A percentile compares a stretch with the other conserved stretches of the same genome.
Conservation (phyloP, 441 rosid genomes). For the Pelargonium fulgidum region DNA sequence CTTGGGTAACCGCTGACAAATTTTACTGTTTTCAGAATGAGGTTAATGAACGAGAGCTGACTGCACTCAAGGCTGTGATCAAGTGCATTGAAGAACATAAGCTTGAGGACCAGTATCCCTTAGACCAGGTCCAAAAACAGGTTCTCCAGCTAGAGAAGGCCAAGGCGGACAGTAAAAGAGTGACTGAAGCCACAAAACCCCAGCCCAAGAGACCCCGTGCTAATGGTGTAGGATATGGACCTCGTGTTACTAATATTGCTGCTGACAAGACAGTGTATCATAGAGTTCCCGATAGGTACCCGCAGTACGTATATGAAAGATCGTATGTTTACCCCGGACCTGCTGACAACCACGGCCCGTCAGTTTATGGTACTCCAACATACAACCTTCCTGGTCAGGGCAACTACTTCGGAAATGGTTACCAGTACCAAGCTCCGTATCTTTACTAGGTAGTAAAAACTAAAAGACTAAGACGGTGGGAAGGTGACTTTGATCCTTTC, state of each 20-base stretch:
- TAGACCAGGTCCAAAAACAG: slow-evolving; percentile 60
- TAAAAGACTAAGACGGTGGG: slow-evolving; percentile 22
- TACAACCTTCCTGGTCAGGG: slow-evolving; percentile 66
- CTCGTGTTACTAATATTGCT: slow-evolving; percentile 41
- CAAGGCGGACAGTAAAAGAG: slow-evolving; percentile 83
- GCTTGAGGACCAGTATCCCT: slow-evolving; percentile 78
- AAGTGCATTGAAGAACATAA: slow-evolving; percentile 92
- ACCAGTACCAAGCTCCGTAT: slow-evolving; percentile 81
- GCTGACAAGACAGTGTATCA: slow-evolving; percentile 53
- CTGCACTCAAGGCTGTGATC: slow-evolving; percentile 72
- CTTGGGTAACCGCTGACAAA: not conserved
- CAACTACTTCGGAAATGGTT: slow-evolving; percentile 73
- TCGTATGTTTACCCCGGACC: slow-evolving; percentile 56
- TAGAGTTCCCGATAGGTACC: slow-evolving; percentile 64
- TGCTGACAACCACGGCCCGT: slow-evolving; percentile 53
- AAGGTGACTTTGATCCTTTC: slow-evolving; percentile 49
- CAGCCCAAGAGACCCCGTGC: slow-evolving; percentile 89
- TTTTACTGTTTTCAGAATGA: slow-evolving; percentile 46
- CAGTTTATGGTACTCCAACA: slow-evolving; percentile 46
- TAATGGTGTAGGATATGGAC: slow-evolving; percentile 46
- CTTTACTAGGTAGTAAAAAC: slow-evolving; percentile 57
- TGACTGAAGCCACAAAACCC: slow-evolving; percentile 74
- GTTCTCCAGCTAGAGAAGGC: slow-evolving; percentile 83
- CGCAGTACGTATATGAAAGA: slow-evolving; percentile 73
- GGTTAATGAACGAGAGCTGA: slow-evolving; percentile 72